A percentile compares a stretch with the other conserved stretches of the same genome.
These are phyloP conservation scores for Fonsecaea nubica DNA, from an alignment of 2,329 filamentous ascomycete species.

Conservation along the genomic window DNA sequence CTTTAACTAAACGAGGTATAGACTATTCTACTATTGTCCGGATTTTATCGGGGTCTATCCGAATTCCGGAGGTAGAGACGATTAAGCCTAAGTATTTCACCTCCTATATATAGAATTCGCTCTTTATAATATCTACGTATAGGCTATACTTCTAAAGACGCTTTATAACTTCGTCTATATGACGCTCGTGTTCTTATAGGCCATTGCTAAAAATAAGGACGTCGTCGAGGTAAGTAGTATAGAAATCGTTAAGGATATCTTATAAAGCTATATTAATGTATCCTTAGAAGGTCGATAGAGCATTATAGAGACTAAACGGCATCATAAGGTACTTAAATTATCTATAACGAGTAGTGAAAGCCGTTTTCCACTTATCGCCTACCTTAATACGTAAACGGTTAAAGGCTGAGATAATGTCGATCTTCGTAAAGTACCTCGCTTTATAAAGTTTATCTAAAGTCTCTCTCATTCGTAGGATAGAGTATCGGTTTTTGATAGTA, in stretches of 20 bases:
- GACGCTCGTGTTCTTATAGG: neutral
- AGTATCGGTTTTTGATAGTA: no score
- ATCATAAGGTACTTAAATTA: conserved; percentile 39
- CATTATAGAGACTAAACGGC: conserved; percentile 36
- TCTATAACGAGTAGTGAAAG: conserved; percentile 33
- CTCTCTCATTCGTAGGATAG: no score
- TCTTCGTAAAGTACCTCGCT: conserved; percentile 32
- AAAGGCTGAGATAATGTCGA: conserved; percentile 37
- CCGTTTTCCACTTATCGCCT: conserved; percentile 36
- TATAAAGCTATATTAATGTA: conserved; percentile 36
- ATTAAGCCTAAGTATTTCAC: conserved; percentile 1
- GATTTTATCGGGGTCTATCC: neutral
- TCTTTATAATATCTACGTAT: neutral
- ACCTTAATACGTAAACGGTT: conserved; percentile 28
- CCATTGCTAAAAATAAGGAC: conserved; percentile 31
- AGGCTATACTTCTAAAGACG: neutral
- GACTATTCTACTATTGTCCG: neutral
- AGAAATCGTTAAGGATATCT: conserved; percentile 29
- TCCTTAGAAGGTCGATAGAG: conserved; percentile 30
- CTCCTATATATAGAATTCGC: neutral
- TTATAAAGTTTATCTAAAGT: neutral
- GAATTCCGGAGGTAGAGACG: neutral
- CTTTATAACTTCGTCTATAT: neutral
- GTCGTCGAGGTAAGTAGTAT: conserved; percentile 35
- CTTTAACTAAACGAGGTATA: neutral